Evolutionary conservation across 2,329 filamentous ascomycete genomes (phyloP), one percentile per base, ranked within the genome.

Genomic region (Didymella lethalis): DNA sequence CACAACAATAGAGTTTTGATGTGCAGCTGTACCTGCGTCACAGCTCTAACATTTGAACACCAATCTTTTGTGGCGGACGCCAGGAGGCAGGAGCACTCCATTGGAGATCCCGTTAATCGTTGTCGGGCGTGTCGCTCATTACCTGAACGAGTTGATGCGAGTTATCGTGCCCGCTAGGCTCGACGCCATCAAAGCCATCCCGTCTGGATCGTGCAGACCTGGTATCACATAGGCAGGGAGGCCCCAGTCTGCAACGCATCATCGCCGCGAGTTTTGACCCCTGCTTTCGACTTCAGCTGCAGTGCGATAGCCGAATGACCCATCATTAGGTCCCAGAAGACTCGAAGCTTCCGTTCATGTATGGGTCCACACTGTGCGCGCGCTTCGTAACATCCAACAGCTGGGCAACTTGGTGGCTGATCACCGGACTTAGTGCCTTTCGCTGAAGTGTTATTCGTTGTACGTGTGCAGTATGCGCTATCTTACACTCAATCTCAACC

Each of bases 111-210:
- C 61, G 70, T 68, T 69, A 63, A 72, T 74, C 66, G 64, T 62
- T 55, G 54, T 55, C 55, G 59, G 61, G 62, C 61, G 62, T 69
- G 63, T 63, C 61, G 59, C 61, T 68, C 68, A 66, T 63, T 73
- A 58, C 71, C 68, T 54, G 53, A 70, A 68, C 41, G 48, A 65
- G 68, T 43, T 57, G 52, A 60, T 63, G 62, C 65, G 62, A 69
- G 61, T 68, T 65, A 65, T 71, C 66, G 68, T 67, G 66, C 61
- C 72, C 66, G 66, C 66, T 71, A 68, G 68, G 57, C 62, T 65
- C 53, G 62, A 71, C 72, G 68, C 71, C 70, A 67, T 61, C 62
- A 64, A 70, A 74, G 72, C 72, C 71, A 63, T 66, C 70, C 71
- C 70, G 67, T 65, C 68, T 69, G 68, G 67, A 68, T 71, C 68